Conservation (phyloP, 1,284 basidiomycete species). For the Ceratobasidium sp. region DNA sequence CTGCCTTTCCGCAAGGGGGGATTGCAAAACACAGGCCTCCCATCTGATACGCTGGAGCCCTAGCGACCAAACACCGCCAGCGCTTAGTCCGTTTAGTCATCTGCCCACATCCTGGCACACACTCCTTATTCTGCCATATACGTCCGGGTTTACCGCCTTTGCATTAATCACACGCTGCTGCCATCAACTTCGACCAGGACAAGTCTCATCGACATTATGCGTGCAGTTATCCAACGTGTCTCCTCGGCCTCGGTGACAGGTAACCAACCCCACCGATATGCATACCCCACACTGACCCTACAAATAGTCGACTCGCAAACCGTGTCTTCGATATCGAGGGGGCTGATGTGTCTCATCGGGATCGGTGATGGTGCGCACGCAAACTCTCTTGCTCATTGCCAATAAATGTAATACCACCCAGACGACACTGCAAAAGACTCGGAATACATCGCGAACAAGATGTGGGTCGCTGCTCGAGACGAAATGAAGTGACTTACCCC, state of each 20-base stretch:
- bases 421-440: slow-evolving; percentile 81
- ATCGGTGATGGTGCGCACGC: slow-evolving; percentile 74
- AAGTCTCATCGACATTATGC: no score
- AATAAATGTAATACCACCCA: slow-evolving; percentile 50
- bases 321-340: slow-evolving; percentile 80
- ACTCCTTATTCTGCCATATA: slow-evolving; percentile 9
- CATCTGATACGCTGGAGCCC: slow-evolving; percentile 25
- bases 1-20: neutral
- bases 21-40: slow-evolving; percentile 11
- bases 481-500: slow-evolving; percentile 10
- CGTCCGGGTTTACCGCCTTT: slow-evolving; percentile 24
- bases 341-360: slow-evolving; percentile 87
- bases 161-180: neutral
- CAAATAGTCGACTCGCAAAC: slow-evolving; percentile 68
- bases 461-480: slow-evolving; percentile 55
- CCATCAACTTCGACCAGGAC: neutral
- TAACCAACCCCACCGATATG: slow-evolving; percentile 50
- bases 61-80: slow-evolving; percentile 16
- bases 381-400: slow-evolving; percentile 1
- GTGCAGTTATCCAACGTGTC: slow-evolving; percentile 81
- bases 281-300: neutral
- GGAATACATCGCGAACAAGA: slow-evolving; percentile 76
- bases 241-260: slow-evolving; percentile 76
- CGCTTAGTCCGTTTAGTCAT: slow-evolving; percentile 15
- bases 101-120: neutral